Percentiles rank a stretch among this genome's conserved stretches.
Evolutionary conservation across 106 monocot species (phyloP).

Genomic region (Cymbidium sinense): DNA sequence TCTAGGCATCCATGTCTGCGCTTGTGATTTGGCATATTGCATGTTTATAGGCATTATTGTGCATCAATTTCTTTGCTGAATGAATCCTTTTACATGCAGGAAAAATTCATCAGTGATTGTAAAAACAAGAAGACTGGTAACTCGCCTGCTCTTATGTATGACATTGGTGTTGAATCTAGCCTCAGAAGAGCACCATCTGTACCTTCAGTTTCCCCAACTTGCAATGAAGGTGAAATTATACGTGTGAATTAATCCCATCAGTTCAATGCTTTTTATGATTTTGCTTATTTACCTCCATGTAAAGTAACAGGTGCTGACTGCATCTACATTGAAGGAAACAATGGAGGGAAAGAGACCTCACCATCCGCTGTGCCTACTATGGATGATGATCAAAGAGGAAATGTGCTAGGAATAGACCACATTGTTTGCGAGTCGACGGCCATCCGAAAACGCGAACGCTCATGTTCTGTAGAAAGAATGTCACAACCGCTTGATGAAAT

Average conservation of each 20-base stretch:
- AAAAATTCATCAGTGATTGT: background rate
- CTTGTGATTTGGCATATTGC: background rate
- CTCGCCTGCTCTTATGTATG: background rate
- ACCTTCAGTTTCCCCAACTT: slow-evolving; percentile 10
- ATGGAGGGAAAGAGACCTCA: slow-evolving; percentile 8
- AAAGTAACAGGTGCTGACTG: slow-evolving; percentile 4
- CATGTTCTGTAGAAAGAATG: slow-evolving; percentile 4
- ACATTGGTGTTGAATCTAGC: slow-evolving; percentile 3
- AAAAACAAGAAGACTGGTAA: background rate
- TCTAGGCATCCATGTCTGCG: background rate
- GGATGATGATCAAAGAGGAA: background rate
- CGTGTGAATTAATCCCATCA: background rate
- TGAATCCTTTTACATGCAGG: background rate
- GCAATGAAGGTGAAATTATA: slow-evolving; percentile 14
- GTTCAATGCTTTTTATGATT: background rate
- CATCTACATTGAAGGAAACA: background rate
- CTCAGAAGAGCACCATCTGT: background rate
- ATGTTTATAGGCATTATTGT: background rate
- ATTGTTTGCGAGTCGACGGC: slow-evolving; percentile 8
- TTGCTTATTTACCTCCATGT: background rate
- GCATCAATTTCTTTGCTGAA: background rate
- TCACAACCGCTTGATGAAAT: slow-evolving; percentile 13
- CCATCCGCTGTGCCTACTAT: background rate
- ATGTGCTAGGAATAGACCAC: background rate
- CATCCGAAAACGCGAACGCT: slow-evolving; percentile 15